Percentiles rank a stretch among this genome's conserved stretches.
These are phyloP conservation scores for Strobilomyces echinocephalus DNA, from an alignment of 768 basidiomycete genomes.

Conservation along the genomic window DNA sequence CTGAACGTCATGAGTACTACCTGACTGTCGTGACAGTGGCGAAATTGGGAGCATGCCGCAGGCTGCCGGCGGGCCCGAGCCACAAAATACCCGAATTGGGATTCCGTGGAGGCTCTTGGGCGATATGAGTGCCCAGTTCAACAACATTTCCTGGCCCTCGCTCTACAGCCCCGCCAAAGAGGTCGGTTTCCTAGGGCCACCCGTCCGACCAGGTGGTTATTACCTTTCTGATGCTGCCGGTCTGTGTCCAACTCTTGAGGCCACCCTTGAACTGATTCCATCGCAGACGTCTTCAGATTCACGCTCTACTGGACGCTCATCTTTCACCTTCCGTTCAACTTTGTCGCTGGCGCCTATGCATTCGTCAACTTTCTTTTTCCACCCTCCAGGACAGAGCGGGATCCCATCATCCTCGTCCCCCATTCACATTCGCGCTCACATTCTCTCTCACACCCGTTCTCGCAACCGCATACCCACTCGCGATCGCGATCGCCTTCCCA, in stretches of 20 bases:
- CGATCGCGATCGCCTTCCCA: neutral
- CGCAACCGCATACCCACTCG: neutral
- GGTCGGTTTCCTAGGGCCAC: constrained; percentile 22
- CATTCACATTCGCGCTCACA: neutral
- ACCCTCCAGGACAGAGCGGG: constrained; percentile 19
- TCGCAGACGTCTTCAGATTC: constrained; percentile 40
- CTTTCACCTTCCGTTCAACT: constrained; percentile 40
- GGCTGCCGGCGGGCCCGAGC: too few species aligned
- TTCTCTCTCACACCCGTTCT: neutral
- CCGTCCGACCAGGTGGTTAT: constrained; percentile 30
- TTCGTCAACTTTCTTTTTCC: constrained; percentile 40
- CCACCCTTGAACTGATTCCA: neutral
- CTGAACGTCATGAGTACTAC: too few species aligned
- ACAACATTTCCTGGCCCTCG: constrained; percentile 32
- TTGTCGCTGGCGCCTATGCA: constrained; percentile 38
- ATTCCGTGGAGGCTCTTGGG: neutral
- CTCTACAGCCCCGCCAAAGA: constrained; percentile 37
- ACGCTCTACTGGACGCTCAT: constrained; percentile 47
- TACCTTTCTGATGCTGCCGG: constrained; percentile 36
- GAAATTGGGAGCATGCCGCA: too few species aligned
- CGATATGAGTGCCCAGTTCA: constrained; percentile 8
- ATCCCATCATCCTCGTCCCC: constrained; percentile 2
- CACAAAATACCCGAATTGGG: neutral
- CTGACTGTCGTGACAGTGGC: too few species aligned
- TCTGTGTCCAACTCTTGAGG: constrained; percentile 3